These are phyloP conservation scores for Thraustochytrium striatum DNA, from an alignment of 352 stramenopile species.

Conservation along the genomic window DNA sequence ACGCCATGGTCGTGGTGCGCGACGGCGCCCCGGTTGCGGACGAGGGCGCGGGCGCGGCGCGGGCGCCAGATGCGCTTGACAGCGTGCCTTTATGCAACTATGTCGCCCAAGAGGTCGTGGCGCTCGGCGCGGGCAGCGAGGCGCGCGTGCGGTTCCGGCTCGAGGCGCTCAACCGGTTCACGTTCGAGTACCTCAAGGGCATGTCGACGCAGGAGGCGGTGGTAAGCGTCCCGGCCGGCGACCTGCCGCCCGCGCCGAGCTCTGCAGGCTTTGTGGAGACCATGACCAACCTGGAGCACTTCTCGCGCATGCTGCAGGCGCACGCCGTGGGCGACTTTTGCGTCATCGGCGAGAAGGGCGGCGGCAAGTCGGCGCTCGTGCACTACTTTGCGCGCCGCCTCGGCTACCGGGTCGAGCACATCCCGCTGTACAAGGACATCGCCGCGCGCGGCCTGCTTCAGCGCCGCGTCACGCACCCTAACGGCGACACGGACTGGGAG, in stretches of 20 bases:
- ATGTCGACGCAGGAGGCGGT: constrained; percentile 12
- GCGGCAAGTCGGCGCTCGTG: constrained; percentile 70
- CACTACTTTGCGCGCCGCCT: constrained; percentile 66
- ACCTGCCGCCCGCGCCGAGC: neutral
- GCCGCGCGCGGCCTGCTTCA: constrained; percentile 83
- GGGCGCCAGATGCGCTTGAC: neutral
- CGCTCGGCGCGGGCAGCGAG: neutral
- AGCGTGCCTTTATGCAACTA: constrained; percentile 6
- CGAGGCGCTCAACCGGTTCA: constrained; percentile 28
- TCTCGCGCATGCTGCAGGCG: constrained; percentile 70
- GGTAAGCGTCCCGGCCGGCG: constrained; percentile 18
- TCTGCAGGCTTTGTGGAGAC: constrained; percentile 64
- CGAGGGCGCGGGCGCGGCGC: neutral
- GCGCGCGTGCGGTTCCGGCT: constrained; percentile 37
- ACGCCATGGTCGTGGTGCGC: neutral
- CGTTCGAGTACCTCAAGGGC: constrained; percentile 22
- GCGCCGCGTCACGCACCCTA: constrained; percentile 71
- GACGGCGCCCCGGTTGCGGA: neutral
- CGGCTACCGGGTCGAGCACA: constrained; percentile 77
- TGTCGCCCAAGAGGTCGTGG: neutral
- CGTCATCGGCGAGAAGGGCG: constrained; percentile 71
- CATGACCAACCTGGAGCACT: constrained; percentile 57
- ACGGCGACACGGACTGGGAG: constrained; percentile 83
- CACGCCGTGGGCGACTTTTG: constrained; percentile 72
- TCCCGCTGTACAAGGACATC: constrained; percentile 88